These are phyloP conservation scores for Leptographium radiaticola DNA, from an alignment of 2,329 filamentous ascomycete species.

Conservation along the genomic window DNA sequence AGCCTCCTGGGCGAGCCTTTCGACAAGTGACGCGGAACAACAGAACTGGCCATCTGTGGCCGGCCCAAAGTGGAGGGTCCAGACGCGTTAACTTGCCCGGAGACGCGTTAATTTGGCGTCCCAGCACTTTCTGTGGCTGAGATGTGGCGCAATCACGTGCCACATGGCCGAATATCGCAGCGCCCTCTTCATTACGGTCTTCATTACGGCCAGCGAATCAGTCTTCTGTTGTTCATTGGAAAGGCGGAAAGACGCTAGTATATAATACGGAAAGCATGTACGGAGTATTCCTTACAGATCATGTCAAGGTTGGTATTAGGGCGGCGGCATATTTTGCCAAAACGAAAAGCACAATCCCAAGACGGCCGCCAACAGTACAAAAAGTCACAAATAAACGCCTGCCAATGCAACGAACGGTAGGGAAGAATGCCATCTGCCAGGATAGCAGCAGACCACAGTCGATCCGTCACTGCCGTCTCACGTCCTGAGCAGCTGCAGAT, in stretches of 20 bases:
- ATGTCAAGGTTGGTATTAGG: neutral
- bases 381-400: neutral
- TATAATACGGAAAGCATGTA: too few species aligned
- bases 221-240: too few species aligned
- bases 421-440: neutral
- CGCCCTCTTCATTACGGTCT: too few species aligned
- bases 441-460: too few species aligned
- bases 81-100: neutral
- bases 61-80: neutral
- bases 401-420: neutral
- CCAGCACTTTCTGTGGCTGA: neutral
- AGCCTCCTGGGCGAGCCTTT: neutral
- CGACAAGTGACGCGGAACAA: neutral
- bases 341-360: neutral
- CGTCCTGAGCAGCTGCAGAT: too few species aligned
- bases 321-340: neutral
- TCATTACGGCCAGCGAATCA: too few species aligned
- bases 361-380: neutral
- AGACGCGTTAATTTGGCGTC: constrained; percentile 13
- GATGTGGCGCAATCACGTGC: neutral
- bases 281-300: neutral
- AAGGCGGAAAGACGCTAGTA: too few species aligned
- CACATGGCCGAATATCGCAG: too few species aligned
- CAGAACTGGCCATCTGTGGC: neutral
- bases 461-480: too few species aligned